Conservation (phyloP, 306 rosid genomes). For the Lathyrus oleraceus region DNA sequence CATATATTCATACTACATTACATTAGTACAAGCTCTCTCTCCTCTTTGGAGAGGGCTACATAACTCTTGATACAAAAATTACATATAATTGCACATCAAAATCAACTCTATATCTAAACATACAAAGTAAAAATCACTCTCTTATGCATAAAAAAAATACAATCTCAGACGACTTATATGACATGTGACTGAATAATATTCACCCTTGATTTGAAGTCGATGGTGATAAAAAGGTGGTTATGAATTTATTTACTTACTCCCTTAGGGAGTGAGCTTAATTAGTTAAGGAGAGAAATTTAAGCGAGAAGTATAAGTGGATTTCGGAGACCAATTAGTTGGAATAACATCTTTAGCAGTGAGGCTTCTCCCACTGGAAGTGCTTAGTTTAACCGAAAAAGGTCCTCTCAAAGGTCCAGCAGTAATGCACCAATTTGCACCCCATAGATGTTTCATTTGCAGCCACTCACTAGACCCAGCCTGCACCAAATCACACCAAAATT, state of each 20-base stretch:
- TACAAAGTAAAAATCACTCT: slow-evolving; percentile 22
- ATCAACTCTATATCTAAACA: not conserved
- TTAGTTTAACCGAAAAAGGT: slow-evolving; percentile 83
- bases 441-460: slow-evolving; percentile 73
- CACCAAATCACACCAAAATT: not conserved
- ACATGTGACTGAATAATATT: not conserved
- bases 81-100: slow-evolving; percentile 34
- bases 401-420: slow-evolving; percentile 66
- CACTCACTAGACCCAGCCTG: slow-evolving; percentile 79
- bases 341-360: slow-evolving; percentile 76
- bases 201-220: not conserved
- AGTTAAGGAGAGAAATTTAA: slow-evolving; percentile 52
- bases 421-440: slow-evolving; percentile 93
- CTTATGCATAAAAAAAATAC: not conserved
- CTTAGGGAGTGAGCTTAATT: not conserved
- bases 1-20: not conserved
- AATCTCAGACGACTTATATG: not conserved
- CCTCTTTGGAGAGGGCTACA: slow-evolving; percentile 75
- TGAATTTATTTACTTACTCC: not conserved
- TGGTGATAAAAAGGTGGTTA: not conserved
- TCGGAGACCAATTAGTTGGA: slow-evolving; percentile 80
- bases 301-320: slow-evolving; percentile 76
- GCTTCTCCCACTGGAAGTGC: slow-evolving; percentile 59
- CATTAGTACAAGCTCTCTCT: slow-evolving; percentile 61
- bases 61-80: slow-evolving; percentile 30